Base-by-base conservation (phyloP, 306 rosid species). In the Elaeagnus macrophylla region DNA sequence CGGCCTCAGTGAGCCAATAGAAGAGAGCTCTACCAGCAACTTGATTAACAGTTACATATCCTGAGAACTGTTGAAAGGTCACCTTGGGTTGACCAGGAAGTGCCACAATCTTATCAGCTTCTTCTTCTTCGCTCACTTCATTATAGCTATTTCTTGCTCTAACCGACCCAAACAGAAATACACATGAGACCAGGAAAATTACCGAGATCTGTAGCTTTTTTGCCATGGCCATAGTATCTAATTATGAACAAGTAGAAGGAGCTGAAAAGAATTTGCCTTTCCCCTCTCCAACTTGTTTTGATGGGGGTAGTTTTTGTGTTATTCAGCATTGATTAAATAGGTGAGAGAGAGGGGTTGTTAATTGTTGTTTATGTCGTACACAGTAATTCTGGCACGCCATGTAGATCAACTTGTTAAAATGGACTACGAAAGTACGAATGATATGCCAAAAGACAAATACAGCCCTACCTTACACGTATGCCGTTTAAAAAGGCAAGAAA, bases 1-100 rank as follows among this genome's bases (percentile, higher is more conserved):
- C 15, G 62, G 95, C 86, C 73, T 91, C 95, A 61, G 97, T 91
- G 67, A 91, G 94, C 97, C 97, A 91, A 72, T 91, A 91, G 61
- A 91, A 91, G 72, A 91, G 96, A 12, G 97, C 91, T 82, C 97
- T 71, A 9, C 97, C 96, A 39, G 82, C 83, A n/a, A 45, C 80
- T 2, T 53, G 62, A 51, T 84, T 76, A 13, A 91, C 97, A 37
- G 94, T 82, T 19, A 91, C 95, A 58, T 91, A 91, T 46, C 97
- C 97, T 13, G 97, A 86, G 71, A 80, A 91, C 41, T 91, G 97
- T 13, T 71, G 77, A 68, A 91, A 91, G 1, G 71, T 61, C 20
- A 91, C 96, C 52, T 69, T 73, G 3, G 97, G 97, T 8, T 91
- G 97, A 5, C 97, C 97, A 1, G 97, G 97, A 7, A 91, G 97